Base-by-base conservation (phyloP, 192 early-diverging fungal species). In the Chytriomyces confervae region DNA sequence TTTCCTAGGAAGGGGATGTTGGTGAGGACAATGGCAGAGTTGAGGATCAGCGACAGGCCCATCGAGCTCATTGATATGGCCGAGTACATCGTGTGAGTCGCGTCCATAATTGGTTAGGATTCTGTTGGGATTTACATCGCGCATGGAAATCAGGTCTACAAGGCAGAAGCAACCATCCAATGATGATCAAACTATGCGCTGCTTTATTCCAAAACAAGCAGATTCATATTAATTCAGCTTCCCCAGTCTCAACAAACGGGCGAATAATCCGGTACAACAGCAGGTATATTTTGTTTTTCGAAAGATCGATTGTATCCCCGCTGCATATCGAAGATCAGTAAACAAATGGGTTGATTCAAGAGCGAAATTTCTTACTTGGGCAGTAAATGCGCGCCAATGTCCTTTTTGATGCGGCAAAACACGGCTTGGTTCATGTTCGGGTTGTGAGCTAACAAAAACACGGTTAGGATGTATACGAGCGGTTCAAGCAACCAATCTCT, bases 341-440 rank as follows among this genome's bases (percentile, higher is more conserved):
- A 72, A 70, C 23, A 43, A 5, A 46, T 46, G 49, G 20, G 49
- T 5, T 48, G 62, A 13, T 78, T 45, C 3, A 69, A 18, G 23
- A 48, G n/a, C 13, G 47, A 53, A 46, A 16, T 46, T 7, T 47
- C 61, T 62, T 36, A 66, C 47, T 71, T 68, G 10, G 66, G 84
- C 24, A 89, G 64, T 62, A 89, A 85, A 61, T 85, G 84, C 7
- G 79, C 79, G 24, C 91, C 91, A 51, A 90, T 79, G 7, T 86
- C 82, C 24, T 82, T 79, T 20, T 82, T 45, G 5, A 89, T 81
- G 8, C 88, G 80, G 50, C 85, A 87, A 76, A 93, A 87, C 0
- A 93, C 90, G 7, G 91, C 88, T 62, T 89, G 84, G 45, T 91
- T 85, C 29, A 92, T 68, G 44, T 88, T 83, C 0, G 92, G 90